phyloP scores from a whole-genome alignment of 148 eudicot species.

The Limonium bicolor region DNA sequence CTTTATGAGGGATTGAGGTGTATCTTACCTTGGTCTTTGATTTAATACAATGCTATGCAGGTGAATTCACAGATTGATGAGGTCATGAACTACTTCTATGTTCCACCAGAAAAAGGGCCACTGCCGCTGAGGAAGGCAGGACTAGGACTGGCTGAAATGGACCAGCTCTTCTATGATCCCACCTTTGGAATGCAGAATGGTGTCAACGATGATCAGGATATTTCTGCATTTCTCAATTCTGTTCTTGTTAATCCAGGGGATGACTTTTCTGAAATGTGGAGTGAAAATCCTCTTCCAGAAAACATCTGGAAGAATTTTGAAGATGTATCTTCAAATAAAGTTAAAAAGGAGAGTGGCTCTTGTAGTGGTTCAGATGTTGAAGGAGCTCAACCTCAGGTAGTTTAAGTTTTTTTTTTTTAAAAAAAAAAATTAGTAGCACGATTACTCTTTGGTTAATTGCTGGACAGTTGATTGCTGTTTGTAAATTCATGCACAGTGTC shows the following conservation, averaged over 20 bases:
- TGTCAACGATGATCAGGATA: conserved; percentile 15
- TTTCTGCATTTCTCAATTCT: conserved; percentile 31
- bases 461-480: neutral
- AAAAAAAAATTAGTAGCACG: neutral
- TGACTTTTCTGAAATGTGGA: conserved; percentile 2
- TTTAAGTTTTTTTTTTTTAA: neutral
- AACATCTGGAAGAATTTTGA: conserved; percentile 3
- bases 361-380: conserved; percentile 38
- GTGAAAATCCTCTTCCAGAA: conserved; percentile 7
- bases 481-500: neutral
- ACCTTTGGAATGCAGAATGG: conserved; percentile 19
- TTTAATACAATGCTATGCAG: too few species aligned
- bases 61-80: conserved; percentile 37
- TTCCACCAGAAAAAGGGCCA: conserved; percentile 20
- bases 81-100: conserved; percentile 9
- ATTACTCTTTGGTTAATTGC: neutral
- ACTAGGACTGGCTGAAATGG: conserved; percentile 18
- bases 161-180: neutral
- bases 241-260: conserved; percentile 23
- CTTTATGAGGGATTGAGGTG: neutral
- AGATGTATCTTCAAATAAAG: conserved; percentile 5
- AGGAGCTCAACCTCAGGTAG: conserved; percentile 28
- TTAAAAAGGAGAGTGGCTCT: conserved; percentile 32
- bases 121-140: conserved; percentile 25
- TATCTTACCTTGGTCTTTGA: neutral